Base-by-base conservation (phyloP, 257 asterid species). In the Cordia subcordata region DNA sequence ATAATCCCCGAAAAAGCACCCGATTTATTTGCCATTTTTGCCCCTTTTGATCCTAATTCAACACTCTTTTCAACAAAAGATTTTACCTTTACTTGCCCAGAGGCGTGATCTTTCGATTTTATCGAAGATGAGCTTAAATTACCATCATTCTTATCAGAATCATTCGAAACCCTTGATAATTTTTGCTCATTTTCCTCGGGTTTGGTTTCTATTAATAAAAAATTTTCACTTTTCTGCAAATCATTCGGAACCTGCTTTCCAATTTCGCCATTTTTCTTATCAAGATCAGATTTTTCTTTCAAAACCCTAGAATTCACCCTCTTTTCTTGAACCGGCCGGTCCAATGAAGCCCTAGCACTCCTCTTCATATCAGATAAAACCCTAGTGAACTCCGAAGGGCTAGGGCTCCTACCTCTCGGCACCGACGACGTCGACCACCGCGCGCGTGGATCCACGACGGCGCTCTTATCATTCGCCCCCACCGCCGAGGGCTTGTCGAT, bases 361-460 rank as follows among this genome's bases (percentile, higher is more conserved):
- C 65, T 76, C 37, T 73, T 62, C 54, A 64, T 27, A 66, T 75
- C 85, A 12, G 82, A 75, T 22, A 76, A 81, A 49, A 13, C 72
- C 61, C 87, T 77, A 57, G 44, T 65, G 58, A 79, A 76, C 15
- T 81, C 85, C 64, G 74, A 81, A 11, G 96, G 96, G 60, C 94
- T 85, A 75, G 84, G 69, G 70, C 89, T 85, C 83, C 96, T 81
- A 81, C 90, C 96, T 82, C 94, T 79, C 47, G 90, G 82, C 23
- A 82, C 84, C 11, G 95, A 80, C 4, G 87, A 71, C 58, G 84
- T 72, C 10, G 92, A 85, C 83, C 75, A 57, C 69, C 90, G 67
- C 38, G 64, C 52, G 57, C 83, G 93, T 10, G 82, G 59, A 54
- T 79, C 82, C 1, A 49, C 62, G 21, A 59, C 81, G 32, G 58